Conservation (phyloP, 768 basidiomycete genomes). For the Leccinum barrowsii region DNA sequence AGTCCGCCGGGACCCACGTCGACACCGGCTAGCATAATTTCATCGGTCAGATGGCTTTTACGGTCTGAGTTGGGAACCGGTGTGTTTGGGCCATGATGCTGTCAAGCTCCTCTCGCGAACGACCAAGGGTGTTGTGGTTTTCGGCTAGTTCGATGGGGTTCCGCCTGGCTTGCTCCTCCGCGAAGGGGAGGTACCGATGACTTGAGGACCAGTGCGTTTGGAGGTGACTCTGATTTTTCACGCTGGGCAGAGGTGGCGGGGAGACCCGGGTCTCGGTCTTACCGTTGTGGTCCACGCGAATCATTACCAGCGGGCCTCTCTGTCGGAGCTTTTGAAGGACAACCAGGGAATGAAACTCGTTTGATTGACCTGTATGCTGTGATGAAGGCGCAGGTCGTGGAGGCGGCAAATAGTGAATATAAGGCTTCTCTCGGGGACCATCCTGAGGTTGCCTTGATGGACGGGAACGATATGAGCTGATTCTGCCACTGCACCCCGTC, state of each 20-base stretch:
- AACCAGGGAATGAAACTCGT: not conserved
- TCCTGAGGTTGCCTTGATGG: slow-evolving; percentile 22
- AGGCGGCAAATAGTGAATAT: slow-evolving; percentile 33
- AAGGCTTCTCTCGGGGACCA: slow-evolving; percentile 29
- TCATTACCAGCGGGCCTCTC: slow-evolving; percentile 14
- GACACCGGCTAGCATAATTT: slow-evolving; percentile 3
- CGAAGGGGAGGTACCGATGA: too few relatives aligned
- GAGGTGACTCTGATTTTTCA: too few relatives aligned
- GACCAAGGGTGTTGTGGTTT: too few relatives aligned
- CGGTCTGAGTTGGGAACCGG: not conserved
- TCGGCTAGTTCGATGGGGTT: too few relatives aligned
- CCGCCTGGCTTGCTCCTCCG: too few relatives aligned
- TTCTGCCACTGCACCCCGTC: slow-evolving; percentile 20
- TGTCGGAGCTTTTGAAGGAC: slow-evolving; percentile 8
- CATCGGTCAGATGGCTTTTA: not conserved
- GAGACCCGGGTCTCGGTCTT: too few relatives aligned
- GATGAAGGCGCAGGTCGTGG: slow-evolving; percentile 18
- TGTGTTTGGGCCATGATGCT: too few relatives aligned
- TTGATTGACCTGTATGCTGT: slow-evolving; percentile 22
- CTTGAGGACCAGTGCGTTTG: too few relatives aligned
- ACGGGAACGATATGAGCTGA: slow-evolving; percentile 25
- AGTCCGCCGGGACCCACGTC: slow-evolving; percentile 40
- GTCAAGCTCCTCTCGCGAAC: too few relatives aligned
- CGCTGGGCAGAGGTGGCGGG: too few relatives aligned
- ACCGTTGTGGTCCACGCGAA: slow-evolving; percentile 32